Conservation (phyloP, 2,329 filamentous ascomycete species). For the Hysterium pulicare region DNA sequence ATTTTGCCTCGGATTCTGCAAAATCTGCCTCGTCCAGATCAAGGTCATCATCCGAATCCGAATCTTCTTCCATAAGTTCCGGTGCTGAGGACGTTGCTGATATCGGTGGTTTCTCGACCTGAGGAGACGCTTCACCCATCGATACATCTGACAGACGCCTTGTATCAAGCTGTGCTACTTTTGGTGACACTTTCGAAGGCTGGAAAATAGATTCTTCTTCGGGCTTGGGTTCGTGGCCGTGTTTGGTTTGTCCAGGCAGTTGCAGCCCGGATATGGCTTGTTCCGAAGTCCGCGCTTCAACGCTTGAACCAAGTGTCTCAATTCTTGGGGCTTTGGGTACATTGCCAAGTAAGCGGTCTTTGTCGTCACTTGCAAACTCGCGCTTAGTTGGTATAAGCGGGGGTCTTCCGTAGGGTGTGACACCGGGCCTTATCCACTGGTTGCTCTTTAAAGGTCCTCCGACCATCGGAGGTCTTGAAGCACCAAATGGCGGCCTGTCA, state of each 20-base stretch:
- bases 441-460: slow-evolving; percentile 33
- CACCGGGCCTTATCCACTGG: slow-evolving; percentile 44
- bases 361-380: slow-evolving; percentile 44
- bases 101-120: slow-evolving; percentile 21
- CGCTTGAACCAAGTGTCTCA: slow-evolving; percentile 17
- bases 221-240: slow-evolving; percentile 15
- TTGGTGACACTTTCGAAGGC: slow-evolving; percentile 20
- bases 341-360: slow-evolving; percentile 31
- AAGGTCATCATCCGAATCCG: slow-evolving; percentile 46
- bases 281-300: slow-evolving; percentile 10
- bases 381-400: slow-evolving; percentile 43
- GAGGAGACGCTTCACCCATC: slow-evolving; percentile 33
- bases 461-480: slow-evolving; percentile 28
- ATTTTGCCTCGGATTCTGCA: slow-evolving; percentile 45
- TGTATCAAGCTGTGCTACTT: slow-evolving; percentile 24
- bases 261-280: no score
- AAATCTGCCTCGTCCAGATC: slow-evolving; percentile 46
- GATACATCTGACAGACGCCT: slow-evolving; percentile 33
- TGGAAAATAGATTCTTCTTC: slow-evolving; percentile 22
- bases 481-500: slow-evolving; percentile 25
- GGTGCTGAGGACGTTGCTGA: slow-evolving; percentile 30
- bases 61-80: slow-evolving; percentile 26
- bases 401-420: slow-evolving; percentile 20
- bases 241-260: slow-evolving; percentile 14
- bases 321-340: slow-evolving; percentile 33